These are phyloP conservation scores for Ganoderma lingzhi DNA, from an alignment of 1,284 basidiomycete genomes.

Conservation along the genomic window DNA sequence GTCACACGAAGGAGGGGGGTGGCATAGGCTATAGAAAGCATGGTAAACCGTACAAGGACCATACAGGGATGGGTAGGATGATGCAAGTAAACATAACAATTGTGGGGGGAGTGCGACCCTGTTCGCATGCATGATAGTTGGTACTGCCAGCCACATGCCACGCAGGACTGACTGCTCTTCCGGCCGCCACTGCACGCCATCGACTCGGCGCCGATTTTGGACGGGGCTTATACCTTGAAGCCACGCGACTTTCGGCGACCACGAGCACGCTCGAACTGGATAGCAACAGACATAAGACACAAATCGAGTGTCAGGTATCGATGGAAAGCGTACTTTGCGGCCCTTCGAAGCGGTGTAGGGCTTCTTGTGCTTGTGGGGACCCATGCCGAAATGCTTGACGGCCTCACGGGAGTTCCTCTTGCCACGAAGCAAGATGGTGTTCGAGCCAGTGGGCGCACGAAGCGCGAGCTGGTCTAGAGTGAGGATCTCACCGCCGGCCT, in stretches of 20 bases:
- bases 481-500: conserved; percentile 93
- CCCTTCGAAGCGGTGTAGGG: conserved; percentile 95
- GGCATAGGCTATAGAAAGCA: conserved; percentile 34
- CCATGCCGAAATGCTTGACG: conserved; percentile 97
- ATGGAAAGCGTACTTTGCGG: conserved; percentile 73
- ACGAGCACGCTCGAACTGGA: conserved; percentile 86
- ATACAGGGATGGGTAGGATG: conserved; percentile 32
- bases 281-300: conserved; percentile 20
- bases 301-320: neutral
- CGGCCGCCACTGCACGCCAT: conserved; percentile 25
- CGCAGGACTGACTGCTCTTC: conserved; percentile 29
- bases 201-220: conserved; percentile 40
- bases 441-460: conserved; percentile 93
- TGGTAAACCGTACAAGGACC: conserved; percentile 35
- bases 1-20: conserved; percentile 16
- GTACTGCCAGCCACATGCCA: conserved; percentile 36
- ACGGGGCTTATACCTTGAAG: conserved; percentile 80
- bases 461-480: conserved; percentile 98
- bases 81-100: conserved; percentile 37
- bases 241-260: conserved; percentile 94
- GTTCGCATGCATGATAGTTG: conserved; percentile 35
- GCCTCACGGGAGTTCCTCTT: conserved; percentile 95
- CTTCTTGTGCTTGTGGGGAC: conserved; percentile 93
- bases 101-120: conserved; percentile 29
- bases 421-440: conserved; percentile 94